A percentile compares a stretch with the other conserved stretches of the same genome.
These are phyloP conservation scores for Venturiaceae sp. DNA, from an alignment of 2,329 filamentous ascomycete genomes.

Conservation along the genomic window DNA sequence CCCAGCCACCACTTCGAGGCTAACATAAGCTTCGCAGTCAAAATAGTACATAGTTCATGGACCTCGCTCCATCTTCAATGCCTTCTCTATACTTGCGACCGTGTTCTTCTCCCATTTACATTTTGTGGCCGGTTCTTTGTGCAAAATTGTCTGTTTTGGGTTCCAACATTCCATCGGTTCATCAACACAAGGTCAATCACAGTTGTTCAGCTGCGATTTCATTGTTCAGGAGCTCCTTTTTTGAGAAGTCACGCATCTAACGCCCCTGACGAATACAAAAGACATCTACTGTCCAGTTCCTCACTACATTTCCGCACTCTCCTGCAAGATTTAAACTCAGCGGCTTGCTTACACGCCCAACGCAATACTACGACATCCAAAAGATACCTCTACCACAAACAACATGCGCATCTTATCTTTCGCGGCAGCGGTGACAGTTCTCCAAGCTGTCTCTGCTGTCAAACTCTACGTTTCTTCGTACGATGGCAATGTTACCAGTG, in stretches of 20 bases:
- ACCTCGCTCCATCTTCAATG: not conserved
- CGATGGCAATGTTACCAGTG: conserved; percentile 31
- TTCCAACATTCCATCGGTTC: not conserved
- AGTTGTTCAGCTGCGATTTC: not conserved
- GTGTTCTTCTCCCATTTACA: not conserved
- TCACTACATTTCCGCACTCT: not conserved
- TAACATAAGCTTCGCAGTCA: not conserved
- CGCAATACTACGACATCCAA: not conserved
- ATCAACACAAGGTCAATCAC: not conserved
- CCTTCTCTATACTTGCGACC: not conserved
- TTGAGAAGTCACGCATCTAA: not conserved
- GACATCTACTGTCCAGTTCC: not conserved
- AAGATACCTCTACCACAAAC: not conserved
- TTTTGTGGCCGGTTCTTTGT: not conserved
- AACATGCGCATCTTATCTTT: not conserved
- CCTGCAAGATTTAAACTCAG: not conserved
- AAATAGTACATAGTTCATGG: not conserved
- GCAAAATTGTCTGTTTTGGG: not conserved
- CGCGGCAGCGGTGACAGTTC: not conserved
- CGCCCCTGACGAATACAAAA: not conserved
- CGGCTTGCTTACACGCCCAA: not conserved
- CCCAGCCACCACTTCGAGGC: not conserved
- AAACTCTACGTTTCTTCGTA: conserved; percentile 36
- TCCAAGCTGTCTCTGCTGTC: conserved; percentile 13
- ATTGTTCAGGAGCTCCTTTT: not conserved